Conservation (phyloP, 768 basidiomycete species). For the Artomyces pyxidatus region DNA sequence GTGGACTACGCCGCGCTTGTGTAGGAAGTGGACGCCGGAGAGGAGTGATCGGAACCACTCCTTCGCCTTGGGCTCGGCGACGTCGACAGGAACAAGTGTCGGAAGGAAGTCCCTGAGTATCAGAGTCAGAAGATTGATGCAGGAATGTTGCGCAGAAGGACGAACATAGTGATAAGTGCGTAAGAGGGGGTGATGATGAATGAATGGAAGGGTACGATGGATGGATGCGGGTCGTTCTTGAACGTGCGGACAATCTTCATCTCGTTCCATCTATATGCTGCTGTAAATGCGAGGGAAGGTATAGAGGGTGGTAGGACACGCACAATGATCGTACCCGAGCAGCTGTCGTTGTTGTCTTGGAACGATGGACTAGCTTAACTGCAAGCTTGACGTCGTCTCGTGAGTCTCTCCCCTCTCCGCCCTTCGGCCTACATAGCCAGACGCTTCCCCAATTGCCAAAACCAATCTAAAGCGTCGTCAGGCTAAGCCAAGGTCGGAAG, state of each 20-base stretch:
- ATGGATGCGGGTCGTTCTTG: slow-evolving; percentile 80
- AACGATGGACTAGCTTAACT: slow-evolving; percentile 87
- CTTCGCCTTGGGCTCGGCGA: slow-evolving; percentile 68
- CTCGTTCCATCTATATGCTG: slow-evolving; percentile 75
- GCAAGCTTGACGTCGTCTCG: slow-evolving; percentile 57
- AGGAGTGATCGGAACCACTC: slow-evolving; percentile 79
- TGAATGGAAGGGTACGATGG: slow-evolving; percentile 86
- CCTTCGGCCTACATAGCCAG: slow-evolving; percentile 68
- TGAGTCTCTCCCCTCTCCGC: slow-evolving; percentile 29
- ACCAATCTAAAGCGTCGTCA: slow-evolving; percentile 49
- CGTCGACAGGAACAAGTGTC: slow-evolving; percentile 81
- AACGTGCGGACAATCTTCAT: slow-evolving; percentile 91
- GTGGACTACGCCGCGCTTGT: slow-evolving; percentile 77
- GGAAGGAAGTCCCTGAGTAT: slow-evolving; percentile 72
- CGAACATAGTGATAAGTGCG: slow-evolving; percentile 89
- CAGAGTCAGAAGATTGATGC: not conserved
- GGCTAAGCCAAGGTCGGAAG: slow-evolving; percentile 10
- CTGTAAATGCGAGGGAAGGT: not conserved
- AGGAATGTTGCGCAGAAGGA: slow-evolving; percentile 12
- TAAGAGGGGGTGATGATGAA: slow-evolving; percentile 91
- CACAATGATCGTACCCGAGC: slow-evolving; percentile 86
- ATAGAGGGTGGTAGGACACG: slow-evolving; percentile 24
- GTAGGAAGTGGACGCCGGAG: slow-evolving; percentile 78
- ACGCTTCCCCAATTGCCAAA: slow-evolving; percentile 93
- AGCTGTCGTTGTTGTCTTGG: slow-evolving; percentile 74